Conservation (phyloP, 2,329 filamentous ascomycete genomes). For the Ampelomyces quisqualis region DNA sequence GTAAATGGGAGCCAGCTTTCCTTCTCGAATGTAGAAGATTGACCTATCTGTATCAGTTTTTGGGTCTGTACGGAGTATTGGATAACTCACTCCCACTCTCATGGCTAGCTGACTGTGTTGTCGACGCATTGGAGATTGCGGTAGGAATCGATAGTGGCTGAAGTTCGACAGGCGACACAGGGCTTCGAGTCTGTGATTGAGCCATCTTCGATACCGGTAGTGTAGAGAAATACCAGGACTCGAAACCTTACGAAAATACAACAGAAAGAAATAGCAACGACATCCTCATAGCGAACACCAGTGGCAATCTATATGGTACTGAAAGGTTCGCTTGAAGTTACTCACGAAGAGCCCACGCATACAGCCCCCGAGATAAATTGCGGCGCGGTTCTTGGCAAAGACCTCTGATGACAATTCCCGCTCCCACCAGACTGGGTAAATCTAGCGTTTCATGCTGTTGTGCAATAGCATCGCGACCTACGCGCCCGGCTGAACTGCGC, state of each 20-base stretch:
- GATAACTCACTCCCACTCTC: too few relatives aligned
- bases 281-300: neutral
- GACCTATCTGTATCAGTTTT: neutral
- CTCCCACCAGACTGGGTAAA: neutral
- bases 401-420: too few relatives aligned
- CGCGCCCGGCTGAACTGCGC: constrained; percentile 2
- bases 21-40: neutral
- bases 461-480: constrained; percentile 4
- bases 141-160: neutral
- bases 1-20: constrained; percentile 18
- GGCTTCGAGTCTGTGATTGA: neutral
- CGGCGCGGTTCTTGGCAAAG: constrained; percentile 6
- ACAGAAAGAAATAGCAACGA: neutral
- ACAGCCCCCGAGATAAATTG: constrained; percentile 6
- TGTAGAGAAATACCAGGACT: too few relatives aligned
- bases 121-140: neutral
- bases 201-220: constrained; percentile 1
- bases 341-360: neutral
- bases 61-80: too few relatives aligned
- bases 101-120: neutral
- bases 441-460: constrained; percentile 3
- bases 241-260: neutral
- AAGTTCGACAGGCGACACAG: constrained; percentile 5
- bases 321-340: neutral
- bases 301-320: neutral